A percentile compares a stretch with the other conserved stretches of the same genome.
phyloP scores from a whole-genome alignment of 2,329 filamentous ascomycete genomes.

The Ambrosiella xylebori region DNA sequence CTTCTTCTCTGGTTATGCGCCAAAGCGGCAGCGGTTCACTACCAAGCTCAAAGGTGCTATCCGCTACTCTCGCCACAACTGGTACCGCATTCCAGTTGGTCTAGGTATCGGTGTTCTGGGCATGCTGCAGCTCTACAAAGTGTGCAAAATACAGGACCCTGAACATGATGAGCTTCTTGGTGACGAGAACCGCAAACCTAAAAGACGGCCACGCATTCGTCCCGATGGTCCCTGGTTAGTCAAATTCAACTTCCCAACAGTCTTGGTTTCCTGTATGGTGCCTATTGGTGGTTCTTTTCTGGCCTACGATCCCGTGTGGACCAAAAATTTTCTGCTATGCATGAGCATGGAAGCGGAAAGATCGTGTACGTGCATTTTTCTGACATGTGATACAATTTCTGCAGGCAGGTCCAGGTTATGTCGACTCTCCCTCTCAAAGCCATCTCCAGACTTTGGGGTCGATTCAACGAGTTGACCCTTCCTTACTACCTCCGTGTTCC shows the following conservation, averaged over 20 bases:
- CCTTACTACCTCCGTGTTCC: constrained; percentile 77
- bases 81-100: constrained; percentile 80
- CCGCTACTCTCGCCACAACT: constrained; percentile 30
- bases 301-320: too few relatives aligned
- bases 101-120: constrained; percentile 75
- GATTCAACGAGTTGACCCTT: constrained; percentile 76
- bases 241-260: neutral
- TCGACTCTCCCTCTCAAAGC: constrained; percentile 83
- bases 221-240: constrained; percentile 68
- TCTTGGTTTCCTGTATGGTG: neutral
- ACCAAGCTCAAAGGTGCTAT: constrained; percentile 11
- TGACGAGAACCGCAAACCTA: constrained; percentile 20
- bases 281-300: too few relatives aligned
- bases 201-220: constrained; percentile 44
- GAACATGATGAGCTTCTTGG: constrained; percentile 13
- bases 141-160: constrained; percentile 32
- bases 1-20: constrained; percentile 10
- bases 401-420: constrained; percentile 80
- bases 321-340: too few relatives aligned
- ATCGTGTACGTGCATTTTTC: neutral
- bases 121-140: constrained; percentile 67
- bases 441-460: constrained; percentile 74
- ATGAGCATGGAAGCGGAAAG: neutral
- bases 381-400: constrained; percentile 11
- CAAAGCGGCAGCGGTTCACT: constrained; percentile 9